Conservation (phyloP, 306 rosid species). For the Malus fusca region DNA sequence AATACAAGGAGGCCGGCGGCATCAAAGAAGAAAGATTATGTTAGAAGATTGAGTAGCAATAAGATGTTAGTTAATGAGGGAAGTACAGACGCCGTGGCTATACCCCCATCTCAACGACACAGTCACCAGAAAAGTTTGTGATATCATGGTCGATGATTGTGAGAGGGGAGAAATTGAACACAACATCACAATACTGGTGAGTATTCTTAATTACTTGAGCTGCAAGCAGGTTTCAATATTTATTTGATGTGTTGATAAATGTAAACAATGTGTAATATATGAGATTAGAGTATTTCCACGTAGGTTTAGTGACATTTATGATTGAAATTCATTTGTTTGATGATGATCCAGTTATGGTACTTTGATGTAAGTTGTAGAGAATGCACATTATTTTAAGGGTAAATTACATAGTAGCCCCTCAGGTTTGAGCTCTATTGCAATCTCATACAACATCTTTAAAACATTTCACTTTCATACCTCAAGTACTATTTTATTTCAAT, state of each 20-base stretch:
- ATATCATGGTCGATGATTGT: not conserved
- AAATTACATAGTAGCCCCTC: too few relatives aligned
- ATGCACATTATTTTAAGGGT: not conserved
- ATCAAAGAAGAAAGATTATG: slow-evolving; percentile 32
- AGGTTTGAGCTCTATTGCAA: too few relatives aligned
- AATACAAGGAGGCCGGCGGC: not conserved
- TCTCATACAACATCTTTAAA: too few relatives aligned
- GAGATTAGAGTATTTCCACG: not conserved
- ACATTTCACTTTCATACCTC: too few relatives aligned
- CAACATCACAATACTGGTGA: not conserved
- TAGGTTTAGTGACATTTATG: not conserved
- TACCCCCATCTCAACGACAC: slow-evolving; percentile 10
- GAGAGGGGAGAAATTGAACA: not conserved
- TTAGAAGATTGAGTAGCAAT: slow-evolving; percentile 29
- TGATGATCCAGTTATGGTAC: not conserved
- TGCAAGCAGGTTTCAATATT: not conserved
- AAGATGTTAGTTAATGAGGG: slow-evolving; percentile 16
- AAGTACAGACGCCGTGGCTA: slow-evolving; percentile 5
- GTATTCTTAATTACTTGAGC: not conserved
- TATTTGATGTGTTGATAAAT: not conserved
- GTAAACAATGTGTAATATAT: not conserved
- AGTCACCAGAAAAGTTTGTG: slow-evolving; percentile 48
- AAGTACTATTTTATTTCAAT: too few relatives aligned
- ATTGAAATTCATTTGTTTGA: not conserved
- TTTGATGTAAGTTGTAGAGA: not conserved